Base-by-base conservation (phyloP, 176 grass and related monocot species). In the Juncus inflexus region DNA sequence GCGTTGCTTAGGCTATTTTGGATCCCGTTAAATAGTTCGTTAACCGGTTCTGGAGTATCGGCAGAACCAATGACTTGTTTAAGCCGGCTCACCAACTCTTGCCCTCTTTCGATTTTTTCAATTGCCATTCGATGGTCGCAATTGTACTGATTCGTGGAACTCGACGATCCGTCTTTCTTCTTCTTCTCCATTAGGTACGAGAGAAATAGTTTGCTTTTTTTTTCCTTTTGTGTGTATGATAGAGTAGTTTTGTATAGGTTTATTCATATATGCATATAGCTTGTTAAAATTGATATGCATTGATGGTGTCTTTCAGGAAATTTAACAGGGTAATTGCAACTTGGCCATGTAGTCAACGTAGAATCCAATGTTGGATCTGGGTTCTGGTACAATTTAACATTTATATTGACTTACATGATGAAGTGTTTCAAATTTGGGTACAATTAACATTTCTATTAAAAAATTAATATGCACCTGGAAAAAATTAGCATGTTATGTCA, bases 21-120 rank as follows among this genome's bases (percentile, higher is more conserved):
- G 6, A 68, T 55, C 28, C 47, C 65, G 37, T 39, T 35, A 51
- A 68, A 68, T 51, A 68, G 16, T 68, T 54, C 42, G 11, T 11
- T 51, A 40, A 68, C 19, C 2, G 64, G 16, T 35, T 67, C 64
- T 35, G 64, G 6, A 9, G 64, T n/a, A 38, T 9, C 45, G 43
- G 45, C n/a, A 13, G 12, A 49, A 36, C 42, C 64, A 3, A 68
- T 35, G 4, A 45, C 65, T 36, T 39, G 43, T 68, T 28, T 35
- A 8, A 68, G 65, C 52, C 52, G 49, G 43, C 38, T 55, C 3
- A 51, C 52, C 16, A 68, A 28, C 35, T 68, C 65, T 68, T 68
- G 65, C 49, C 65, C 35, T 68, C 47, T 68, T 51, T 68, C 52
- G 47, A 68, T 68, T 55, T 51, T 51, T 53, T 68, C 65, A 38